These are phyloP conservation scores for Ambrosia trifida DNA, from an alignment of 129 eudicot species.

Conservation along the genomic window DNA sequence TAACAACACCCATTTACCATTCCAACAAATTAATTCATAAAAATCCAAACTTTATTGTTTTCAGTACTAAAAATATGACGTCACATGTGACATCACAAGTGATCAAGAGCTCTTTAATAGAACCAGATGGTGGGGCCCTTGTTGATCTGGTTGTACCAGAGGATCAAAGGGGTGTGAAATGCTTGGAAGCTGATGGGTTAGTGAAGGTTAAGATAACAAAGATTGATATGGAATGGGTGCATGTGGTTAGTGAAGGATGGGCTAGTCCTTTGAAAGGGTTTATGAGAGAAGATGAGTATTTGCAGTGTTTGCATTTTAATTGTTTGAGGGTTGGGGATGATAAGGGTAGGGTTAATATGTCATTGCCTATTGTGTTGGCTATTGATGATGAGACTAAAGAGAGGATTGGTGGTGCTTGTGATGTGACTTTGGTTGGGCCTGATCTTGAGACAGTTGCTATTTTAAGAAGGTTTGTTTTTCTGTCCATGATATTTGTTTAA, in stretches of 20 bases:
- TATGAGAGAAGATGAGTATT: conserved; percentile 93
- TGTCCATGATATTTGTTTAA: neutral
- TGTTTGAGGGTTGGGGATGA: conserved; percentile 54
- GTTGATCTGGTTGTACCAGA: conserved; percentile 79
- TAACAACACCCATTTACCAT: conserved; percentile 42
- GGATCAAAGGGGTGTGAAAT: conserved; percentile 48
- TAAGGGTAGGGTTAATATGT: conserved; percentile 73
- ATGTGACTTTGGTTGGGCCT: conserved; percentile 77
- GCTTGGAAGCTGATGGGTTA: conserved; percentile 62
- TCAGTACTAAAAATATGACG: conserved; percentile 25
- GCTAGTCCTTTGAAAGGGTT: conserved; percentile 92
- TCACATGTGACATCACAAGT: conserved; percentile 1
- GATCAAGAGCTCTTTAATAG: conserved; percentile 73
- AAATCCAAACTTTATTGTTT: conserved; percentile 26
- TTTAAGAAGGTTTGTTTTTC: conserved; percentile 61
- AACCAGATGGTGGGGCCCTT: conserved; percentile 86
- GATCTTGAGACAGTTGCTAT: conserved; percentile 54
- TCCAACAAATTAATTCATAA: conserved; percentile 45
- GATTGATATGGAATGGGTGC: conserved; percentile 96
- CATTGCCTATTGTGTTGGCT: conserved; percentile 89
- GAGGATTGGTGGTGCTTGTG: conserved; percentile 46
- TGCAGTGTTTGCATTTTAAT: conserved; percentile 91
- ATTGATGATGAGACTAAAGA: conserved; percentile 74
- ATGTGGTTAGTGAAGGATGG: conserved; percentile 97
- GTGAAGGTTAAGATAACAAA: conserved; percentile 57